Conservation (phyloP, 768 basidiomycete species). For the Aureoboletus auriporus region DNA sequence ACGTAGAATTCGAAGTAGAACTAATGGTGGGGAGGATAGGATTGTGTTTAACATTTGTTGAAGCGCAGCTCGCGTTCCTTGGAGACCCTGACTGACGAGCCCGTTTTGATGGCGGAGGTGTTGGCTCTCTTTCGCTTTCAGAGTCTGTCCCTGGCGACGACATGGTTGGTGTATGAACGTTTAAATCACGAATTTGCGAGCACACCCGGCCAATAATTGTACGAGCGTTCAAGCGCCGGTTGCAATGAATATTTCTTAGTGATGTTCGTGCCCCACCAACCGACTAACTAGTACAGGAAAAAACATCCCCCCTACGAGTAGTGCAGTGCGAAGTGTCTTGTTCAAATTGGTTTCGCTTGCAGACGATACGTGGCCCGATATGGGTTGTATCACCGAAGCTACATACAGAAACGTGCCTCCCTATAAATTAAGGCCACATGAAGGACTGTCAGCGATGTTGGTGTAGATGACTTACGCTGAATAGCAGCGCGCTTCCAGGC, state of each 20-base stretch:
- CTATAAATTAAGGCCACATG: conserved; percentile 33
- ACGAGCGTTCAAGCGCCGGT: background rate
- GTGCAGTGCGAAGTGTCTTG: conserved; percentile 41
- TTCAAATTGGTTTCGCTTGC: conserved; percentile 37
- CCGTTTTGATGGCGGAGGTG: conserved; percentile 36
- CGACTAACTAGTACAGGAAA: conserved; percentile 59
- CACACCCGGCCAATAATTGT: background rate
- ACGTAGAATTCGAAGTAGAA: conserved; percentile 4
- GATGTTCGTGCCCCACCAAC: conserved; percentile 60
- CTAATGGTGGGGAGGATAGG: conserved; percentile 5
- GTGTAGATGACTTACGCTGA: conserved; percentile 59
- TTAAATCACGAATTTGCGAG: conserved; percentile 4
- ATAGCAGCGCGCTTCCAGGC: conserved; percentile 74
- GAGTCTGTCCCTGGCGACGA: conserved; percentile 27
- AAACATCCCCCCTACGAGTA: conserved; percentile 68
- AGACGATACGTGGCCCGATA: conserved; percentile 44
- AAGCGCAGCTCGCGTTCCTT: conserved; percentile 18
- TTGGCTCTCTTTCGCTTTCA: conserved; percentile 22
- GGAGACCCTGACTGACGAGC: conserved; percentile 33
- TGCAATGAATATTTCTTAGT: background rate
- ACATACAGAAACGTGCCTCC: conserved; percentile 95
- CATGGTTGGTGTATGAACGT: conserved; percentile 20
- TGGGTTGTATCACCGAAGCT: conserved; percentile 82
- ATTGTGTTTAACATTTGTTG: conserved; percentile 22
- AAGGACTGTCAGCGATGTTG: background rate